A percentile compares a stretch with the other conserved stretches of the same genome.
These are phyloP conservation scores for Gillenia trifoliata DNA, from an alignment of 306 rosid species.

Conservation along the genomic window DNA sequence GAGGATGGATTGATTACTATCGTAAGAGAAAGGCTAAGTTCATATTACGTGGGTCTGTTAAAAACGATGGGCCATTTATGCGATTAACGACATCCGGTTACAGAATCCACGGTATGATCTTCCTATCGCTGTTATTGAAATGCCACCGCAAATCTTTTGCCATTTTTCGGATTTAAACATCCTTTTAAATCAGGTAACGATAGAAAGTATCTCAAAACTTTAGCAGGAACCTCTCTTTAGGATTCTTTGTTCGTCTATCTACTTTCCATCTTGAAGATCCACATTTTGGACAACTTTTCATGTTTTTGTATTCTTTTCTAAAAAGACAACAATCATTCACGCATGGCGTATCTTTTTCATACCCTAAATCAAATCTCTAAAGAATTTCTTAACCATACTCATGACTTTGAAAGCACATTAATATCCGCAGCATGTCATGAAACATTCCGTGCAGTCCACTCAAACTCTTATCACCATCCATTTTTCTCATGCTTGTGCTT, in stretches of 20 bases:
- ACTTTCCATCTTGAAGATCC: background rate
- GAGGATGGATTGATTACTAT: background rate
- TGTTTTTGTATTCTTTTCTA: background rate
- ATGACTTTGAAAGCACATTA: background rate
- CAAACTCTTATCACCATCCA: background rate
- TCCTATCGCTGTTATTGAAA: background rate
- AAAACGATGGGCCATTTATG: background rate
- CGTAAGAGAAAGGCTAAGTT: background rate
- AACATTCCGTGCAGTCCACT: background rate
- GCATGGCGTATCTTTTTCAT: slow-evolving; percentile 1
- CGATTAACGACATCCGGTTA: background rate
- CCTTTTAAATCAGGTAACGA: no score
- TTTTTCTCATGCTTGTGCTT: background rate
- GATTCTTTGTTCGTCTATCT: background rate
- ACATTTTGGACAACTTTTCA: background rate
- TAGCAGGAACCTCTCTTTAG: background rate
- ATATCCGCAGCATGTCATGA: background rate
- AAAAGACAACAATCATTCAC: background rate
- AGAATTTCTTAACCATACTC: no score
- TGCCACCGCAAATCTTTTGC: no score
- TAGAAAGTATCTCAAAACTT: no score
- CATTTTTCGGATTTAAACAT: no score
- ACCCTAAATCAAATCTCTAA: background rate
- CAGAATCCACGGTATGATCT: background rate
- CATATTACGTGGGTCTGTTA: background rate